Conservation (phyloP, 2,329 filamentous ascomycete species). For the Claviceps digitariae region DNA sequence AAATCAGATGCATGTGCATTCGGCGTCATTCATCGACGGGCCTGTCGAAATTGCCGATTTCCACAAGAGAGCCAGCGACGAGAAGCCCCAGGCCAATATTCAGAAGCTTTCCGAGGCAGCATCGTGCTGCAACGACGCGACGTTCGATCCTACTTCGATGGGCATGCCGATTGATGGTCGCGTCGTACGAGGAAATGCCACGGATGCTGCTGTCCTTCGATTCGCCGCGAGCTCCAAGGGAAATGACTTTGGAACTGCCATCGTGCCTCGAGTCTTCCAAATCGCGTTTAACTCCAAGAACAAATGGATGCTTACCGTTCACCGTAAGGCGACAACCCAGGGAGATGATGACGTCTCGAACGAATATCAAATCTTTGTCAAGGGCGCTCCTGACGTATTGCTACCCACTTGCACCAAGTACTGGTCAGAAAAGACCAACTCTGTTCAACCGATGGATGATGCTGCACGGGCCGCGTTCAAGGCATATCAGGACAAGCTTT, state of each 20-base stretch:
- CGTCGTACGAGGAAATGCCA: conserved; percentile 27
- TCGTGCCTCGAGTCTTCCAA: conserved; percentile 20
- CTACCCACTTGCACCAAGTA: conserved; percentile 21
- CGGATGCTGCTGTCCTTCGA: conserved; percentile 27
- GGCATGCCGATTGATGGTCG: conserved; percentile 21
- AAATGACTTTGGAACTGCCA: conserved; percentile 10
- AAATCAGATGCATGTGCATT: conserved; percentile 30
- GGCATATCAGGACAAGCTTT: conserved; percentile 25
- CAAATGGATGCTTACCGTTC: conserved; percentile 34
- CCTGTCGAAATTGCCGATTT: conserved; percentile 15
- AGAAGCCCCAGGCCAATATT: conserved; percentile 7
- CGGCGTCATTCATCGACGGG: conserved; percentile 23
- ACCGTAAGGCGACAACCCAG: conserved; percentile 12
- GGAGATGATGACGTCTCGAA: conserved; percentile 10
- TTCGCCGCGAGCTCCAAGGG: conserved; percentile 19
- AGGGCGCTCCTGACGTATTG: conserved; percentile 41
- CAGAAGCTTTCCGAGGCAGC: conserved; percentile 17
- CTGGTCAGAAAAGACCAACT: conserved; percentile 19
- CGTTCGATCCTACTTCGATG: conserved; percentile 25
- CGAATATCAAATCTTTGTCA: conserved; percentile 32
- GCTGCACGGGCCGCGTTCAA: conserved; percentile 20
- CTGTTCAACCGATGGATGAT: conserved; percentile 21
- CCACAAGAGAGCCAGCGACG: conserved; percentile 9
- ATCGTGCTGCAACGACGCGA: conserved; percentile 28
- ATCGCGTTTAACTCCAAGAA: conserved; percentile 38